Evolutionary conservation across 2,329 filamentous ascomycete genomes (phyloP).

Genomic region (Ceratocystis alfenasii): DNA sequence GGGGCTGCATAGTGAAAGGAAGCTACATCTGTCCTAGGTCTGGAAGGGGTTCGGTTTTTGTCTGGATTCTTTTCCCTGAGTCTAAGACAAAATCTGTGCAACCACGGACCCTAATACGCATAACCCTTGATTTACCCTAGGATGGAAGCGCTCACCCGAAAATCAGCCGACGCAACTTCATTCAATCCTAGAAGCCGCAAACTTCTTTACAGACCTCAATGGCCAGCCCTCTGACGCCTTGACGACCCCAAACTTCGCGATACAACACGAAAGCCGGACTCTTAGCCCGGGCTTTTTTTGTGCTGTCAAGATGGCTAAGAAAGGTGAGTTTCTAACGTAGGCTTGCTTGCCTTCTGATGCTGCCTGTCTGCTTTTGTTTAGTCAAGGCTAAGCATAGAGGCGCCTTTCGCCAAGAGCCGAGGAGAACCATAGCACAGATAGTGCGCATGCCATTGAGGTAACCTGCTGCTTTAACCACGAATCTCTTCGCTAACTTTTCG

Average conservation of each 20-base stretch:
- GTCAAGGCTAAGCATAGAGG: background rate
- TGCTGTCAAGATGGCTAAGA: constrained; percentile 30
- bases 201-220: background rate
- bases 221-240: background rate
- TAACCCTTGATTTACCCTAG: background rate
- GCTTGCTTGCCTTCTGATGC: background rate
- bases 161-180: constrained; percentile 7
- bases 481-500: background rate
- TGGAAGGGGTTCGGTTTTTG: no score
- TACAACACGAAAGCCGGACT: background rate
- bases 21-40: no score
- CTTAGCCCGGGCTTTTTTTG: constrained; percentile 15
- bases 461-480: no score
- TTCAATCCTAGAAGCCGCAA: background rate
- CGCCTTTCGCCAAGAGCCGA: no score
- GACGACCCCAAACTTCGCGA: background rate
- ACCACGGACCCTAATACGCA: background rate
- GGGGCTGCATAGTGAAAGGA: no score
- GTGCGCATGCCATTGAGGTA: no score
- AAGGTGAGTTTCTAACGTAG: constrained; percentile 25
- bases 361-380: background rate
- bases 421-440: no score
- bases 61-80: no score
- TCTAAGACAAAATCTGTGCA: background rate
- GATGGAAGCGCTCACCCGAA: background rate